Conservation (phyloP, 176 grass and related monocot genomes). For the Zoysia japonica region DNA sequence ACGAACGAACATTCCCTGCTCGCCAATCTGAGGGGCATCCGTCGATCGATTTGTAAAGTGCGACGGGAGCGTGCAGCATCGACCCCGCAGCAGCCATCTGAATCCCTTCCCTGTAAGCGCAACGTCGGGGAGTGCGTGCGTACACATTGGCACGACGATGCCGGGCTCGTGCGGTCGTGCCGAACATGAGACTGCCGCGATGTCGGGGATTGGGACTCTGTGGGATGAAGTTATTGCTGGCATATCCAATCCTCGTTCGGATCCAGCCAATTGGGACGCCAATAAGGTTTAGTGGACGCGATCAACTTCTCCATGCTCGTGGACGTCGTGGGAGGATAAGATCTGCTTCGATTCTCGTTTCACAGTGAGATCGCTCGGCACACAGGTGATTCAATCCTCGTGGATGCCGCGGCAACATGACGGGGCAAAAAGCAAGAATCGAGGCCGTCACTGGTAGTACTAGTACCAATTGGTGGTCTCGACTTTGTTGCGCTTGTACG, state of each 20-base stretch:
- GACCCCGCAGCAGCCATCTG: background rate
- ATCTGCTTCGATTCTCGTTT: conserved; percentile 34
- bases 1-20: background rate
- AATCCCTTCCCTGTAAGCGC: too few species aligned
- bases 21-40: background rate
- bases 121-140: background rate
- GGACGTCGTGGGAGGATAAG: conserved; percentile 39
- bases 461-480: background rate
- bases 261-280: background rate
- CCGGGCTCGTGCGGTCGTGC: background rate
- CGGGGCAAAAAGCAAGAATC: background rate
- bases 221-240: conserved; percentile 36
- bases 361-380: background rate
- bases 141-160: conserved; percentile 30
- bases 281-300: conserved; percentile 22
- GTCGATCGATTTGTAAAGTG: background rate
- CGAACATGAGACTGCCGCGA: conserved; percentile 18
- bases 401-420: background rate
- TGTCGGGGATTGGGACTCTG: background rate
- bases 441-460: background rate
- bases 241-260: conserved; percentile 15
- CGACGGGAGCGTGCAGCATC: background rate
- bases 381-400: conserved; percentile 30
- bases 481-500: background rate
- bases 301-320: conserved; percentile 22